Conservation (phyloP, 108 stramenopile species). For the Conticribra guillardii region DNA sequence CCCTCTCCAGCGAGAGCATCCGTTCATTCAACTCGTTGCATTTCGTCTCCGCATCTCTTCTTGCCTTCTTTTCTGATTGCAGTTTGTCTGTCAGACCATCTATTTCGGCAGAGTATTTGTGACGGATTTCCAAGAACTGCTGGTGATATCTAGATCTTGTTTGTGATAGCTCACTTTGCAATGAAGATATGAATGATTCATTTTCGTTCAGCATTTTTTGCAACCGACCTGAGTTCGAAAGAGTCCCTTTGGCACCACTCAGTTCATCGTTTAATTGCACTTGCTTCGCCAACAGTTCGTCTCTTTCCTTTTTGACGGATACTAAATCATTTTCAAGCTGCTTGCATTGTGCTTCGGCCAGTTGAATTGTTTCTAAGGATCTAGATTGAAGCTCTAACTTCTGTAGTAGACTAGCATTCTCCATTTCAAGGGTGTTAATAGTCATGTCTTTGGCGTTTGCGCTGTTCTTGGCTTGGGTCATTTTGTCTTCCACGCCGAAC, state of each 20-base stretch:
- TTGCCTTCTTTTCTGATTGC: conserved; percentile 11
- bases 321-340: conserved; percentile 27
- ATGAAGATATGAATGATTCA: conserved; percentile 36
- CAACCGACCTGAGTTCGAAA: conserved; percentile 34
- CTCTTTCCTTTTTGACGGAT: conserved; percentile 28
- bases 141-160: conserved; percentile 32
- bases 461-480: conserved; percentile 11
- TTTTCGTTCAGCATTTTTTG: conserved; percentile 36
- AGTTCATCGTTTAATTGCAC: conserved; percentile 26
- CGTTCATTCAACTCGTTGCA: conserved; percentile 32
- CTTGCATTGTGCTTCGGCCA: conserved; percentile 10
- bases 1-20: conserved; percentile 13
- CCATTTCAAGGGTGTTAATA: conserved; percentile 30
- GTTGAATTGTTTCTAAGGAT: conserved; percentile 24
- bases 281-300: conserved; percentile 29
- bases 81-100: conserved; percentile 19
- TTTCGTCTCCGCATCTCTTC: conserved; percentile 22
- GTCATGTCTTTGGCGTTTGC: conserved; percentile 12
- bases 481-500: conserved; percentile 4
- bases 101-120: conserved; percentile 32
- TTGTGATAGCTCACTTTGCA: conserved; percentile 40
- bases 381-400: conserved; percentile 25
- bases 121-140: conserved; percentile 22
- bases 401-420: conserved; percentile 24
- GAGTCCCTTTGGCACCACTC: conserved; percentile 23